These are phyloP conservation scores for Suillus paluster DNA, from an alignment of 768 basidiomycete genomes.

Conservation along the genomic window DNA sequence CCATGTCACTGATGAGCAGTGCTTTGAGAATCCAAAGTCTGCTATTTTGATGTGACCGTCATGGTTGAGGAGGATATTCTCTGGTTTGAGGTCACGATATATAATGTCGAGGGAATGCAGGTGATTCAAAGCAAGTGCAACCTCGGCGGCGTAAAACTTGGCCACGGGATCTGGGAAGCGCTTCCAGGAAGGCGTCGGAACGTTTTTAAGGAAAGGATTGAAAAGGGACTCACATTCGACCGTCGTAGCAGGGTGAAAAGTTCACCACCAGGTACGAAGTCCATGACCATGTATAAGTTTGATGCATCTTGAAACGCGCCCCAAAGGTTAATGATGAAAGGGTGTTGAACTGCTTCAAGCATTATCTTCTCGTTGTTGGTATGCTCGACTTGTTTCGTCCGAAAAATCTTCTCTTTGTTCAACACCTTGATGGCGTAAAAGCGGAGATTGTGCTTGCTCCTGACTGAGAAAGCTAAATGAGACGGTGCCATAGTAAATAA, in stretches of 20 bases:
- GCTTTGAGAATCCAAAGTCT: constrained; percentile 96
- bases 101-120: constrained; percentile 88
- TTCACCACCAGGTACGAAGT: constrained; percentile 95
- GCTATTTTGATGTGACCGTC: constrained; percentile 98
- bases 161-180: constrained; percentile 97
- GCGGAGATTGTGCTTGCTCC: constrained; percentile 92
- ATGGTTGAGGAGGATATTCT: constrained; percentile 91
- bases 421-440: constrained; percentile 97
- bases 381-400: constrained; percentile 95
- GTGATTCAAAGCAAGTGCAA: constrained; percentile 90
- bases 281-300: constrained; percentile 98
- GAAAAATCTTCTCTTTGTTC: constrained; percentile 90
- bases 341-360: constrained; percentile 83
- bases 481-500: constrained; percentile 15
- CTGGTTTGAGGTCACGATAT: constrained; percentile 97
- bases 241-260: constrained; percentile 91
- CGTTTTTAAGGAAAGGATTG: constrained; percentile 22
- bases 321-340: constrained; percentile 97
- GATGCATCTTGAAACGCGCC: constrained; percentile 90
- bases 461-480: constrained; percentile 50
- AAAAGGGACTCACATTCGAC: constrained; percentile 68
- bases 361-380: constrained; percentile 95
- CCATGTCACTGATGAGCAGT: constrained; percentile 86
- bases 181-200: constrained; percentile 40
- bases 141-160: constrained; percentile 97